Base-by-base conservation (phyloP, 768 basidiomycete species). In the Phylloporus arenicola region DNA sequence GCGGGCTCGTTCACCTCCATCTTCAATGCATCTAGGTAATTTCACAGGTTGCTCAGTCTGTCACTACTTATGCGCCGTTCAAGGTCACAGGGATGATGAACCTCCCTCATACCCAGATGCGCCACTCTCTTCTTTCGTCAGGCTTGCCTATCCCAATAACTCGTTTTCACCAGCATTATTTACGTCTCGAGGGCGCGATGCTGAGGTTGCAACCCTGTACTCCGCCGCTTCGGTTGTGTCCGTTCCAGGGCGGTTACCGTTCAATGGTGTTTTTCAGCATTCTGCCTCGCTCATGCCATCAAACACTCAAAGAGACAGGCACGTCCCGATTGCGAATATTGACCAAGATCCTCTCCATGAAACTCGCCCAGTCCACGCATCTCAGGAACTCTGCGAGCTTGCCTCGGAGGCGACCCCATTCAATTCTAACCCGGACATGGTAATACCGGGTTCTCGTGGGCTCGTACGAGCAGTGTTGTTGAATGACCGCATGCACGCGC, bases 401-500 rank as follows among this genome's bases (percentile, higher is more conserved):
- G 89, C 88, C 0, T 76, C 80, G 1, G 89, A 92, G 44, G 96
- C 93, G 43, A 57, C 73, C 50, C 75, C 87, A 56, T 56, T 84
- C 63, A 68, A 54, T 43, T 41, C 62, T 1, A 63, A 67, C 3
- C 88, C 94, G 0, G 89, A 91, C 56, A 78, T 80, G 48, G 68
- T 86, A 12, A 86, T 95, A 31, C 58, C 67, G 7, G 95, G 95
- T 1, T 83, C 82, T 45, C 76, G 80, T 53, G 95, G 95, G 4
- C 77, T 97, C 20, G 84, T 96, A 43, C 77, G 94, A 30, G 84
- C 82, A 7, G 71, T 88, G 37, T 73, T 95, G 42, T 70, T 98
- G 37, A 96, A 91, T 65, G 92, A 97, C 63, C 78, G 90, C 52
- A 75, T 92, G 56, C 93, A 97, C 62, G 92, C 88, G 17, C 71